Evolutionary conservation across 768 basidiomycete species (phyloP).

Genomic region (Collybia mongolica): DNA sequence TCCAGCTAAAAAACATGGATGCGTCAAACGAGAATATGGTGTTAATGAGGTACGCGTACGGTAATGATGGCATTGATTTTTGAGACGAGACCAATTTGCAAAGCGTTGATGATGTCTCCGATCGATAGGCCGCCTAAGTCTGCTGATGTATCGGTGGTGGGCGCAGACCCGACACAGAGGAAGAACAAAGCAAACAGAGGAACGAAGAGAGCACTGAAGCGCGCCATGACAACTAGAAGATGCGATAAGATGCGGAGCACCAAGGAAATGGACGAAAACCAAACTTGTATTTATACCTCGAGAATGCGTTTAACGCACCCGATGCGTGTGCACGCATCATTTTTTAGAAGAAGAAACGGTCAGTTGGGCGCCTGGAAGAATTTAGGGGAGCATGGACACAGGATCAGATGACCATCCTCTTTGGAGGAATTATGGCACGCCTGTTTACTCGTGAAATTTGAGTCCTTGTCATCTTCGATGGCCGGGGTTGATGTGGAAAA

Average conservation of each 20-base stretch:
- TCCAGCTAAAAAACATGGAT: conserved; percentile 27
- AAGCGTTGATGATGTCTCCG: conserved; percentile 38
- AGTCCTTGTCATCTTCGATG: too few species aligned
- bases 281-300: too few species aligned
- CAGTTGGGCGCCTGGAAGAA: too few species aligned
- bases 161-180: conserved; percentile 21
- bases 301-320: too few species aligned
- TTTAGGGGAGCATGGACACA: too few species aligned
- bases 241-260: not conserved
- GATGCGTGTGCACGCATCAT: too few species aligned
- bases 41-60: conserved; percentile 18
- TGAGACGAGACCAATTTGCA: conserved; percentile 38
- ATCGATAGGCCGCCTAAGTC: conserved; percentile 22
- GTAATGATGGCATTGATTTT: conserved; percentile 37
- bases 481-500: too few species aligned
- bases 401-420: too few species aligned
- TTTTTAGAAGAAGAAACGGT: too few species aligned
- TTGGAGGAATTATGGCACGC: too few species aligned
- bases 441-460: too few species aligned
- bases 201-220: conserved; percentile 14
- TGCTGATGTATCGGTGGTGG: conserved; percentile 7
- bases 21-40: not conserved
- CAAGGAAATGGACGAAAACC: too few species aligned
- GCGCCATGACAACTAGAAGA: not conserved
- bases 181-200: conserved; percentile 23